Conservation (phyloP, 75 land plant species). For the Azolla pinnata region DNA sequence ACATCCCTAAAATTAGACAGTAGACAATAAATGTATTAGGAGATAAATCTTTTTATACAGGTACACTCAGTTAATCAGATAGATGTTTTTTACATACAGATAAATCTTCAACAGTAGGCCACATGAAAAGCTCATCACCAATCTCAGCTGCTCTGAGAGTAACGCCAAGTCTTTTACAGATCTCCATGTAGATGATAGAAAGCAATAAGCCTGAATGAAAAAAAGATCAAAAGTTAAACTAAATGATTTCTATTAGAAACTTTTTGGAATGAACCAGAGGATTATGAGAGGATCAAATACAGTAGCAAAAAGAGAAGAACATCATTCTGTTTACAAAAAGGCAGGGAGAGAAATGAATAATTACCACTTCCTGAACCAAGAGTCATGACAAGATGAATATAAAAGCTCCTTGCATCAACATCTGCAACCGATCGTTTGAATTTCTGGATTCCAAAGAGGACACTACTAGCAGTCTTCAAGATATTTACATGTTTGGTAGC, state of each 20-base stretch:
- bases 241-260: too few relatives aligned
- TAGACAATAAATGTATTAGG: too few relatives aligned
- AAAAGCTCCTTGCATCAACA: conserved; percentile 34
- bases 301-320: too few relatives aligned
- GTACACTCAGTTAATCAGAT: not conserved
- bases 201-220: conserved; percentile 44
- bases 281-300: too few relatives aligned
- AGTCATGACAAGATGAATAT: conserved; percentile 45
- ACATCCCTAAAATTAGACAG: conserved; percentile 28
- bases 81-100: conserved; percentile 23
- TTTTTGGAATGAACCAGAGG: too few relatives aligned
- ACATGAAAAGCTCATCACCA: conserved; percentile 56
- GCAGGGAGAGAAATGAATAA: conserved; percentile 4
- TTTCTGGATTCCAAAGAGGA: conserved; percentile 38
- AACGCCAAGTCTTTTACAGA: conserved; percentile 52
- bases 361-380: conserved; percentile 50
- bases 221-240: too few relatives aligned
- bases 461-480: conserved; percentile 40
- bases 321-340: too few relatives aligned
- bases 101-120: conserved; percentile 37
- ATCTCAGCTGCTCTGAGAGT: conserved; percentile 42
- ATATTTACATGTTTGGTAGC: conserved; percentile 37
- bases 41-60: too few relatives aligned
- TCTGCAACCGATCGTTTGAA: conserved; percentile 32
- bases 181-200: conserved; percentile 53